Evolutionary conservation across 2,329 filamentous ascomycete species (phyloP).

Genomic region (Didymella pinodella): DNA sequence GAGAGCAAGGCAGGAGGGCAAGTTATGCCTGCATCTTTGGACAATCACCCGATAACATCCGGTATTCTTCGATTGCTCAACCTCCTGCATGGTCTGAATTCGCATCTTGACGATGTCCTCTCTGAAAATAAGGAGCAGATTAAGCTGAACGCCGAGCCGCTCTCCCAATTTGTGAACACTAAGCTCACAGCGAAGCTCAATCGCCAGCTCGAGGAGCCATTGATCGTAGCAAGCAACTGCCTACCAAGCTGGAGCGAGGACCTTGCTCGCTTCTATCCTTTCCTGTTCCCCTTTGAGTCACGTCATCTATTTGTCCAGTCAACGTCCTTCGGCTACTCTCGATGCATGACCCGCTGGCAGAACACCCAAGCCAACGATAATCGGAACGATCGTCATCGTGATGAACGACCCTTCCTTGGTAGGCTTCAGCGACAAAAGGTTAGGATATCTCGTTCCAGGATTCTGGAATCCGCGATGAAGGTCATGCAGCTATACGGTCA

Average conservation of each 20-base stretch:
- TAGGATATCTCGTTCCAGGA: constrained; percentile 93
- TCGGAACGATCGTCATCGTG: constrained; percentile 79
- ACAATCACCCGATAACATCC: constrained; percentile 82
- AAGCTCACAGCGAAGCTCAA: constrained; percentile 98
- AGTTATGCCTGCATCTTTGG: constrained; percentile 78
- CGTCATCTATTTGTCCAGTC: constrained; percentile 96
- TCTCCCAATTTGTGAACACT: constrained; percentile 96
- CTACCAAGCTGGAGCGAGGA: constrained; percentile 96
- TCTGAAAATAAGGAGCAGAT: constrained; percentile 76
- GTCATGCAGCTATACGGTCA: constrained; percentile 98
- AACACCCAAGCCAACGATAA: constrained; percentile 86
- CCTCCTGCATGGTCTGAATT: constrained; percentile 90
- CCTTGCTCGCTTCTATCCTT: constrained; percentile 89
- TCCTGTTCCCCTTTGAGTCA: constrained; percentile 97
- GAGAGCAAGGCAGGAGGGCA: constrained; percentile 62
- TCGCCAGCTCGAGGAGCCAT: constrained; percentile 91
- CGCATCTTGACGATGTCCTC: constrained; percentile 90
- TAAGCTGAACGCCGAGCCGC: constrained; percentile 78
- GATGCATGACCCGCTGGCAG: constrained; percentile 98
- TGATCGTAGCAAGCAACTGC: constrained; percentile 97
- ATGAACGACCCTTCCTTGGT: constrained; percentile 90
- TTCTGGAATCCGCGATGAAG: constrained; percentile 94
- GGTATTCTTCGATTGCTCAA: constrained; percentile 88
- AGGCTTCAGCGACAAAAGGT: constrained; percentile 95
- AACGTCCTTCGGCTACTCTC: constrained; percentile 96